A percentile compares a stretch with the other conserved stretches of the same genome.
These are phyloP conservation scores for Millerozyma miso DNA, from an alignment of 805 yeast genomes.

Conservation along the genomic window DNA sequence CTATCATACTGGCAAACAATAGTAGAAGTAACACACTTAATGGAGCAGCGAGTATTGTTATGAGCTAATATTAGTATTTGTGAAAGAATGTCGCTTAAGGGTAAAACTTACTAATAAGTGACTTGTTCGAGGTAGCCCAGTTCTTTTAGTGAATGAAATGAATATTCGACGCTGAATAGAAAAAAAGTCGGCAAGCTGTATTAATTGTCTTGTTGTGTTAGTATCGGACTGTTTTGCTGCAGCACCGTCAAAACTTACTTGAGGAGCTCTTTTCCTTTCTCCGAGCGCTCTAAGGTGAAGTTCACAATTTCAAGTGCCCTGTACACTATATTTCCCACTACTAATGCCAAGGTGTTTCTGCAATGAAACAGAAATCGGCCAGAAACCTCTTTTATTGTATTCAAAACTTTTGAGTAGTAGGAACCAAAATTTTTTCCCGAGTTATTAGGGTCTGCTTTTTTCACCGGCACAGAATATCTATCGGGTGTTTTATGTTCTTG, in stretches of 20 bases:
- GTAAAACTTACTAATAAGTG: neutral
- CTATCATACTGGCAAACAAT: slow-evolving; percentile 8
- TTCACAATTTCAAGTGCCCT: neutral
- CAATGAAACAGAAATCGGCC: neutral
- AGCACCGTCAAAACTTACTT: slow-evolving; percentile 1
- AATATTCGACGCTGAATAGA: neutral
- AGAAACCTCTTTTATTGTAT: neutral
- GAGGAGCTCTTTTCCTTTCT: neutral
- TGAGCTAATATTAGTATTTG: neutral
- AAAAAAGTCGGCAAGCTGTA: neutral
- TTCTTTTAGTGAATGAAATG: neutral
- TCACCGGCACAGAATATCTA: too few species aligned
- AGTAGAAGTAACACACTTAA: neutral
- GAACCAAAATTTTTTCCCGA: neutral
- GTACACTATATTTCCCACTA: neutral
- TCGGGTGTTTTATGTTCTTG: too few species aligned
- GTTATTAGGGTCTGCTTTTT: too few species aligned
- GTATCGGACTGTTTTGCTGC: neutral
- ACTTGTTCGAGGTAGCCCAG: neutral
- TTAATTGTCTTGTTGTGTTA: neutral
- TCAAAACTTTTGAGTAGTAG: neutral
- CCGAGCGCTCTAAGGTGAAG: neutral
- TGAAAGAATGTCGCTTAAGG: neutral
- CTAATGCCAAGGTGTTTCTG: neutral
- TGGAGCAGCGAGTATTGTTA: neutral